These are phyloP conservation scores for Cladosporium oxysporum DNA, from an alignment of 2,329 filamentous ascomycete species.

Conservation along the genomic window DNA sequence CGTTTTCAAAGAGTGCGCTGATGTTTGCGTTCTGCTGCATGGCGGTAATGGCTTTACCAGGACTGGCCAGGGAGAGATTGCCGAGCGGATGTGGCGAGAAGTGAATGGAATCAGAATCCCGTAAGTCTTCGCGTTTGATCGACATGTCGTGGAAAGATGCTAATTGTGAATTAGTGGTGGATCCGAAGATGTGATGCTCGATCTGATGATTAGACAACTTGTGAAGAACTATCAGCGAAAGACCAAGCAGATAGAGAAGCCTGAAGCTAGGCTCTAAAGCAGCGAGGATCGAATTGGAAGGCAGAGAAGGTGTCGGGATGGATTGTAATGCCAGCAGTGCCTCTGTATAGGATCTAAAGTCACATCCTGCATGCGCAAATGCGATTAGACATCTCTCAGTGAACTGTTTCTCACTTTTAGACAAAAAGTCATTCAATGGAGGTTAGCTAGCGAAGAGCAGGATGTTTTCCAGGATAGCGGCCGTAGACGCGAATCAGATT, in stretches of 20 bases:
- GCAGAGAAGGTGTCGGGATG: not conserved
- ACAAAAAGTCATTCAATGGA: not conserved
- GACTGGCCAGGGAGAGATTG: conserved; percentile 68
- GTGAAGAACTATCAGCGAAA: conserved; percentile 68
- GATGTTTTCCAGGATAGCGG: not conserved
- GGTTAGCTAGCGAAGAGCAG: not conserved
- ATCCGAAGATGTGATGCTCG: conserved; percentile 71
- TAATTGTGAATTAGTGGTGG: conserved; percentile 52
- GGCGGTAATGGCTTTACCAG: conserved; percentile 73
- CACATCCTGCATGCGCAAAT: not conserved
- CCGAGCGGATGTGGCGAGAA: conserved; percentile 59
- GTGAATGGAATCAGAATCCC: conserved; percentile 36
- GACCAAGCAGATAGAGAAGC: conserved; percentile 54
- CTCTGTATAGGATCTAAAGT: not conserved
- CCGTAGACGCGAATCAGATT: not conserved
- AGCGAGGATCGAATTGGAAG: not conserved
- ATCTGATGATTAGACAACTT: conserved; percentile 68
- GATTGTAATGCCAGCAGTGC: not conserved
- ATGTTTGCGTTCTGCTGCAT: conserved; percentile 69
- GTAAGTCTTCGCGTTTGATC: conserved; percentile 21
- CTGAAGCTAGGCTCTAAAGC: not conserved
- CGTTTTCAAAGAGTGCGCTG: conserved; percentile 70
- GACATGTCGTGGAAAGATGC: not conserved
- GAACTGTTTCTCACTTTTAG: not conserved
- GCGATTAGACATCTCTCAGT: not conserved